Evolutionary conservation across 352 stramenopile species (phyloP).

Genomic region (Phytophthora aleatoria): DNA sequence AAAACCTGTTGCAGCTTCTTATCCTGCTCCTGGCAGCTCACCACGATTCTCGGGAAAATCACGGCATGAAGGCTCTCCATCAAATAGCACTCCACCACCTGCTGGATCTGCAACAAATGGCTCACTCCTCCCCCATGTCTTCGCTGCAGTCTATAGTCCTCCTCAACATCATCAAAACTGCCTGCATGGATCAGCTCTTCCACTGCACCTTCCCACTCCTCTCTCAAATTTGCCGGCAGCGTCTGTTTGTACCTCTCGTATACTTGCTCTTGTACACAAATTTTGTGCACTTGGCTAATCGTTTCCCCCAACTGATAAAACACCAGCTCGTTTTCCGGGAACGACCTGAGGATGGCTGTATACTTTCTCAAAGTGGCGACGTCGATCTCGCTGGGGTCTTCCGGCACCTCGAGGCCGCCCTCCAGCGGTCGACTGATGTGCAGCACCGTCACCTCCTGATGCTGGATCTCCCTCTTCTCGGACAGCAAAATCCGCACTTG

Average conservation of each 20-base stretch:
- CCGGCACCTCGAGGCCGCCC: conserved; percentile 63
- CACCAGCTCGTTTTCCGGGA: conserved; percentile 76
- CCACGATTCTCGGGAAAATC: conserved; percentile 56
- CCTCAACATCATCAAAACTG: conserved; percentile 50
- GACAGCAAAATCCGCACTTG: conserved; percentile 79
- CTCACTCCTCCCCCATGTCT: conserved; percentile 24
- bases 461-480: conserved; percentile 54
- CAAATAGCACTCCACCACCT: conserved; percentile 84
- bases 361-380: conserved; percentile 72
- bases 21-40: conserved; percentile 55
- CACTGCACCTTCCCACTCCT: conserved; percentile 66
- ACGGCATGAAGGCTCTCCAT: conserved; percentile 70
- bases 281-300: conserved; percentile 61
- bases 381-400: conserved; percentile 80
- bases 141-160: conserved; percentile 26
- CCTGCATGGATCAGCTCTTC: conserved; percentile 55
- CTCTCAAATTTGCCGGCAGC: conserved; percentile 46
- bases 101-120: conserved; percentile 72
- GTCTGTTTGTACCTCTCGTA: conserved; percentile 51
- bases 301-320: conserved; percentile 75
- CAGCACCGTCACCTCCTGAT: conserved; percentile 66
- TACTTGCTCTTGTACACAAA: conserved; percentile 54
- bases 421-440: conserved; percentile 74
- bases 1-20: conserved; percentile 47
- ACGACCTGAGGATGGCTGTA: conserved; percentile 76